Percentiles rank a stretch among this genome's conserved stretches.
Evolutionary conservation across 2,329 filamentous ascomycete species (phyloP).

Genomic region (Aspergillus candidus): DNA sequence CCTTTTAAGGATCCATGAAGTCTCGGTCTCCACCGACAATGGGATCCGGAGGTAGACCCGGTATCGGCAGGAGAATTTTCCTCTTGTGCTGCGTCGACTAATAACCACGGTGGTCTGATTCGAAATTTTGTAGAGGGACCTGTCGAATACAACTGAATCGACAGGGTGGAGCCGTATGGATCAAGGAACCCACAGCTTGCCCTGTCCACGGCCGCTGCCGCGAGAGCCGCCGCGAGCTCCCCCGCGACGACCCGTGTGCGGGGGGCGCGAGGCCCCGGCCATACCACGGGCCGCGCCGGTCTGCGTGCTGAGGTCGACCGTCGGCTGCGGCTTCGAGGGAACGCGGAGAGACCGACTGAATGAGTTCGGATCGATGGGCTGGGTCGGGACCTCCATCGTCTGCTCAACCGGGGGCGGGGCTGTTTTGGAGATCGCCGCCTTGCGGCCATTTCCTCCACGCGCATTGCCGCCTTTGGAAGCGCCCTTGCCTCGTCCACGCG

Average conservation of each 20-base stretch:
- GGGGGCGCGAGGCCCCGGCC: slow-evolving; percentile 29
- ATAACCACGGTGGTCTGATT: slow-evolving; percentile 17
- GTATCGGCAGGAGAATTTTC: slow-evolving; percentile 11
- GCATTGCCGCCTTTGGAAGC: slow-evolving; percentile 20
- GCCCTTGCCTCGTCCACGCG: slow-evolving; percentile 36
- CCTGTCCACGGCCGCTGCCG: slow-evolving; percentile 35
- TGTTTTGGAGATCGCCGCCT: slow-evolving; percentile 20
- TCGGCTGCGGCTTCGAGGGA: slow-evolving; percentile 20
- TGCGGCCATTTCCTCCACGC: slow-evolving; percentile 25
- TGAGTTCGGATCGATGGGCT: slow-evolving; percentile 45
- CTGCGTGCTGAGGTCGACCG: slow-evolving; percentile 29
- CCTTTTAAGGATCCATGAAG: slow-evolving; percentile 8
- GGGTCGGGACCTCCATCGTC: slow-evolving; percentile 39
- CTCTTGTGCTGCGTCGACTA: slow-evolving; percentile 14
- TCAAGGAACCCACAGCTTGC: slow-evolving; percentile 44
- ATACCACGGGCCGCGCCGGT: slow-evolving; percentile 30
- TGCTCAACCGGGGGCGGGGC: slow-evolving; percentile 22
- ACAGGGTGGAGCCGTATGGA: slow-evolving; percentile 11
- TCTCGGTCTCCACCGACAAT: slow-evolving; percentile 14
- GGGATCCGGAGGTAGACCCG: slow-evolving; percentile 14
- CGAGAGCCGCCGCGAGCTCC: slow-evolving; percentile 29
- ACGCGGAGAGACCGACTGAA: slow-evolving; percentile 39
- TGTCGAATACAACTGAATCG: slow-evolving; percentile 12
- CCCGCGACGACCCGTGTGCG: slow-evolving; percentile 27
- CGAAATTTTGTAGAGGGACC: slow-evolving; percentile 14